Percentiles rank a stretch among this genome's conserved stretches.
Evolutionary conservation across 768 basidiomycete genomes (phyloP).

Genomic region (Arthromyces matolae): DNA sequence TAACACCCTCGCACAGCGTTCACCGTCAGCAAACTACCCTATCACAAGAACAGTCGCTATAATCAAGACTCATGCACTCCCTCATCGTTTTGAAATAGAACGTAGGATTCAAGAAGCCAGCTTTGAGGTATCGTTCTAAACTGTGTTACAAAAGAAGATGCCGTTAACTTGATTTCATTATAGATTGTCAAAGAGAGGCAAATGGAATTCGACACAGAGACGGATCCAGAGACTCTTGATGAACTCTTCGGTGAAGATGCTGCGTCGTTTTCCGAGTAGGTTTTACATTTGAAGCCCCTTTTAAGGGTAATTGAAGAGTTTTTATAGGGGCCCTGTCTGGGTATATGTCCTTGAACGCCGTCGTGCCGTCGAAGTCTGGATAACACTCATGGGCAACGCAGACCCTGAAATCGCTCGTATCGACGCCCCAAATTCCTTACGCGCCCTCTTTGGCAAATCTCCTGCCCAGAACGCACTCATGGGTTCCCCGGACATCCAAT

Average conservation of each 20-base stretch:
- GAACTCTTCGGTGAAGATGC: constrained; percentile 81
- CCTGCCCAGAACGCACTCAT: constrained; percentile 61
- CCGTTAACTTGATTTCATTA: constrained; percentile 14
- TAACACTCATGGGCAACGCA: constrained; percentile 67
- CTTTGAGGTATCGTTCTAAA: constrained; percentile 62
- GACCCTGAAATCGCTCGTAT: constrained; percentile 56
- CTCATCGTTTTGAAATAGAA: constrained; percentile 77
- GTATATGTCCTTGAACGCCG: constrained; percentile 85
- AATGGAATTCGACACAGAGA: constrained; percentile 84
- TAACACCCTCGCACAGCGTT: constrained; percentile 10
- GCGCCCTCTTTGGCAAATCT: constrained; percentile 62
- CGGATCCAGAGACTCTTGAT: constrained; percentile 73
- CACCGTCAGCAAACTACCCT: constrained; percentile 15
- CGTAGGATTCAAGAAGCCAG: constrained; percentile 72
- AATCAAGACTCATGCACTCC: constrained; percentile 76
- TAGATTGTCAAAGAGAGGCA: constrained; percentile 86
- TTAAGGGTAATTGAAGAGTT: neutral
- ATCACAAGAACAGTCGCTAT: constrained; percentile 73
- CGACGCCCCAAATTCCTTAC: constrained; percentile 61
- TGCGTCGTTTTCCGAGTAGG: constrained; percentile 72
- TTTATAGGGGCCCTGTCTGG: constrained; percentile 77
- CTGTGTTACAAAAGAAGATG: constrained; percentile 9
- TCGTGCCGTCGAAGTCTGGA: constrained; percentile 77
- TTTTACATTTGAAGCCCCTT: neutral
- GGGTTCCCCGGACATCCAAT: constrained; percentile 61